Evolutionary conservation across 1,139 yeast genomes (phyloP), one percentile per base, ranked within the genome.

Genomic region (Kodamaea sp.): DNA sequence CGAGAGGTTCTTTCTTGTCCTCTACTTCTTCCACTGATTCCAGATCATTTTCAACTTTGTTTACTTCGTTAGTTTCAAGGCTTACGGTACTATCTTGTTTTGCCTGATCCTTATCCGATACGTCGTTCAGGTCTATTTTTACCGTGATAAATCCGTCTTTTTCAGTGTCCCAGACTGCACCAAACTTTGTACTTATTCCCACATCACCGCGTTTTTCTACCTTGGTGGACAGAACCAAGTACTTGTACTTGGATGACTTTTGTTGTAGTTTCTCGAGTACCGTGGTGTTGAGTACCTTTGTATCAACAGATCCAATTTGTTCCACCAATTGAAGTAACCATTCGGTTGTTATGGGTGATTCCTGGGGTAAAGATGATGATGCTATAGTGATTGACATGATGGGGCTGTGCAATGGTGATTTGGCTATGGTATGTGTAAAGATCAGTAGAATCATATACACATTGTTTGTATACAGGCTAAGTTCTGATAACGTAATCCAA

Each of bases 201-300:
- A 41, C 30, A 19, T 46, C 47, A 5, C 40, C 42, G 3, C 47
- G 33, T n/a, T 27, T 31, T n/a, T 24, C 18, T 5, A 62, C 37
- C 9, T 42, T 43, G 5, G 67, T 59, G 19, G 50, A 45, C 34
- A 61, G 64, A 10, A 62, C 59, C 31, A 66, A 43, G 42, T 61
- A 63, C 47, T 64, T 66, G 42, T 65, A 63, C 35, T 63, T 63
- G 16, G 72, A 64, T n/a, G 69, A 59, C 34, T 59, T 64, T 32
- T 39, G 40, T 27, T 50, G 51, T 20, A 65, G 43, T 14, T 43
- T 43, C 11, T 46, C 49, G 7, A 60, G 48, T 5, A 62, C 26
- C 9, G 26, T 28, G 12, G 19, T 15, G 31, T 34, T 28, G n/a
- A 40, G 34, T 7, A 22, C 32, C 15, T 23, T 28, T 7, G 30